These are phyloP conservation scores for Peronospora farinosa DNA, from an alignment of 352 stramenopile genomes.

Conservation along the genomic window DNA sequence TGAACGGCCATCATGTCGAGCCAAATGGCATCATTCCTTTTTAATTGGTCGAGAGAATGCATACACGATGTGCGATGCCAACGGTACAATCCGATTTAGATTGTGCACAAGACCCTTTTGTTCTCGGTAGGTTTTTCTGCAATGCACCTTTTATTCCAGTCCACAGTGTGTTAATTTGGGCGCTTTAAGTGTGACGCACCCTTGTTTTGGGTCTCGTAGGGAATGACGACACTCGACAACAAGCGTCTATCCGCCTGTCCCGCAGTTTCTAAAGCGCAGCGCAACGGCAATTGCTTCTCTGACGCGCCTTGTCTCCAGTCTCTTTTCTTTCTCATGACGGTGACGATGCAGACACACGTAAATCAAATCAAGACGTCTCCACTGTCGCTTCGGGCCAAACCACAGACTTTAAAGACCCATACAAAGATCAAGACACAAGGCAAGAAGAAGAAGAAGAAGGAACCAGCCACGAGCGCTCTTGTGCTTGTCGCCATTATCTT, in stretches of 20 bases:
- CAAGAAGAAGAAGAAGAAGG: slow-evolving; percentile 30
- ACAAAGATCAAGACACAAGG: neutral
- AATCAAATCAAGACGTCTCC: slow-evolving; percentile 18
- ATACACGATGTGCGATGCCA: too few species aligned
- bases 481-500: slow-evolving; percentile 71
- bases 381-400: slow-evolving; percentile 21
- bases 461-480: slow-evolving; percentile 52
- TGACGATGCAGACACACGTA: slow-evolving; percentile 31
- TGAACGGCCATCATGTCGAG: too few species aligned
- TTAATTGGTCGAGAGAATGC: too few species aligned
- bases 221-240: neutral
- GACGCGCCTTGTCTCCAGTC: neutral
- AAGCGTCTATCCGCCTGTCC: slow-evolving; percentile 1
- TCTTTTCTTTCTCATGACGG: slow-evolving; percentile 11
- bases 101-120: too few species aligned
- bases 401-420: slow-evolving; percentile 8
- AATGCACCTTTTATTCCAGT: too few species aligned
- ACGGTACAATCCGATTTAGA: too few species aligned
- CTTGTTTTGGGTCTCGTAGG: slow-evolving; percentile 1
- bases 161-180: too few species aligned
- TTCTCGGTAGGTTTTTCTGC: too few species aligned
- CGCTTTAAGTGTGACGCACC: neutral
- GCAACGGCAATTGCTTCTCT: neutral
- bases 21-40: too few species aligned
- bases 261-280: neutral